These are phyloP conservation scores for Tolypocladium ophioglossoides DNA, from an alignment of 2,329 filamentous ascomycete genomes.

Conservation along the genomic window DNA sequence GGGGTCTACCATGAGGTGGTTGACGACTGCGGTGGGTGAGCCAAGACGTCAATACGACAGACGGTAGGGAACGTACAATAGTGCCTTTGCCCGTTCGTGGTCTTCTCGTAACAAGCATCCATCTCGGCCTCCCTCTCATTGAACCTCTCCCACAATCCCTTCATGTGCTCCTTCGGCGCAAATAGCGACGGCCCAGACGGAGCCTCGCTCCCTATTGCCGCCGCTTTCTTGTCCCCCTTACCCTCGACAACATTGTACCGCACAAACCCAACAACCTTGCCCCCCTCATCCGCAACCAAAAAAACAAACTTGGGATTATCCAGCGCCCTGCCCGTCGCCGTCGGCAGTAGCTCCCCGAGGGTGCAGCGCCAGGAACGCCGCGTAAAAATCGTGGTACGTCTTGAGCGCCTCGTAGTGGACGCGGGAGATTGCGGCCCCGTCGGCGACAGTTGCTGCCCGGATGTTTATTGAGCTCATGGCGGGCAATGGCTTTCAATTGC, in stretches of 20 bases:
- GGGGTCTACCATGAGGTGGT: conserved; percentile 13
- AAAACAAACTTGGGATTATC: background rate
- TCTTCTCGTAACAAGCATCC: conserved; percentile 9
- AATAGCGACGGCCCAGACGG: conserved; percentile 4
- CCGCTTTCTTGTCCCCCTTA: background rate
- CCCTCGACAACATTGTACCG: background rate
- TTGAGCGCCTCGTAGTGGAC: conserved; percentile 10
- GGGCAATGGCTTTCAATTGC: background rate
- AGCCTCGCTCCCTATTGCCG: background rate
- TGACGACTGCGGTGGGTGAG: conserved; percentile 5
- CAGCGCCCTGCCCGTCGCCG: conserved; percentile 1
- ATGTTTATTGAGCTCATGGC: background rate
- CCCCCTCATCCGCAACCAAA: conserved; percentile 1
- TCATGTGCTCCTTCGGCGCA: conserved; percentile 7
- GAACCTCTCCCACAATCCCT: conserved; percentile 12
- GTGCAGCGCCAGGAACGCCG: conserved; percentile 6
- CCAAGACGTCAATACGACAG: background rate
- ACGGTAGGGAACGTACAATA: conserved; percentile 6
- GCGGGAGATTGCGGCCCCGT: conserved; percentile 5
- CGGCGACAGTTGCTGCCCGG: conserved; percentile 4
- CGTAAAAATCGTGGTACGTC: conserved; percentile 9
- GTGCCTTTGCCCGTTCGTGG: conserved; percentile 6
- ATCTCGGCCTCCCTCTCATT: conserved; percentile 7
- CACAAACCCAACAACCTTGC: conserved; percentile 2
- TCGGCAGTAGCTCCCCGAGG: conserved; percentile 5